Conservation (phyloP, 306 rosid genomes). For the Begonia masoniana region DNA sequence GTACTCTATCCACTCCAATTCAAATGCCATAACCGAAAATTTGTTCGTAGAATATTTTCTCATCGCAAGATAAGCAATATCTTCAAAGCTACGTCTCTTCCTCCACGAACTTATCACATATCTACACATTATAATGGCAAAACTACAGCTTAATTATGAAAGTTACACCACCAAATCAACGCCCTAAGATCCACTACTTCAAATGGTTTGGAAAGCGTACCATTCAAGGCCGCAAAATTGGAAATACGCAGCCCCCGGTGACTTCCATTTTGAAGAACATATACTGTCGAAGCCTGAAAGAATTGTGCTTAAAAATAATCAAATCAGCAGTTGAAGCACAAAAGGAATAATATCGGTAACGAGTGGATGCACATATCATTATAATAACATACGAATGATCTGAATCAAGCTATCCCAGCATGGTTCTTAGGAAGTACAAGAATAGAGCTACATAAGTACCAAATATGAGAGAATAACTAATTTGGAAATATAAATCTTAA, state of each 20-base stretch:
- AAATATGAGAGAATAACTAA: too few relatives aligned
- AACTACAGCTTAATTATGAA: neutral
- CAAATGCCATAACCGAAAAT: slow-evolving; percentile 69
- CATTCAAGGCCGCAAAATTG: neutral
- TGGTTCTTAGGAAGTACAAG: neutral
- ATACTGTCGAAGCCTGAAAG: neutral
- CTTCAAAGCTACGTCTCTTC: slow-evolving; percentile 20
- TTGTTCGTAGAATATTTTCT: slow-evolving; percentile 25
- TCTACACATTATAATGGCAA: neutral
- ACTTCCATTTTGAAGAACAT: neutral
- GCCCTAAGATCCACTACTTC: neutral
- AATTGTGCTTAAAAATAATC: neutral
- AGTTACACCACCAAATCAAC: neutral
- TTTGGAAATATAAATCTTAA: too few relatives aligned
- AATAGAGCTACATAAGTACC: neutral
- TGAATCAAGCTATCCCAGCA: neutral
- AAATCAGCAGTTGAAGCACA: neutral
- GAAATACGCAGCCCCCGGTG: neutral
- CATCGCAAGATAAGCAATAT: slow-evolving; percentile 15
- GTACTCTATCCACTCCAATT: slow-evolving; percentile 61
- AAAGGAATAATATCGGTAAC: neutral
- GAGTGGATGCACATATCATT: too few relatives aligned
- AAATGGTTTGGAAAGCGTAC: neutral
- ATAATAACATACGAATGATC: too few relatives aligned
- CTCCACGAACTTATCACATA: slow-evolving; percentile 5